These are phyloP conservation scores for Tuber brumale DNA, from an alignment of 495 filamentous ascomycete genomes.

Conservation along the genomic window DNA sequence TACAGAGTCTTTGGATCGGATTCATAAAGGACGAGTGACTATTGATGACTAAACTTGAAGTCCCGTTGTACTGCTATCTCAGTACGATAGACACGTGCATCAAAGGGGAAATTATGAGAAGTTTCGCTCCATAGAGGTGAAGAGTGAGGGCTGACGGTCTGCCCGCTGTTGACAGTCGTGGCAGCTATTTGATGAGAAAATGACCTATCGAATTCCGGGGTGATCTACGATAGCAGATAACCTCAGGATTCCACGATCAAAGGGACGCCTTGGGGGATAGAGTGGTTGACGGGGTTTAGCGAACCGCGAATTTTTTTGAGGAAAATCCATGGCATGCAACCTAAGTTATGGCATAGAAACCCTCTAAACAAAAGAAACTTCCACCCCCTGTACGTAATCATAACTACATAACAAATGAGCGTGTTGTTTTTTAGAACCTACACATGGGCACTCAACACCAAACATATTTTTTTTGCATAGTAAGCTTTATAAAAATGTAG, in stretches of 20 bases:
- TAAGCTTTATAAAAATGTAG: no score
- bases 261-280: not conserved
- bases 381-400: no score
- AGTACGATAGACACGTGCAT: not conserved
- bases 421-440: no score
- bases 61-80: not conserved
- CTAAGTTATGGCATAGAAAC: no score
- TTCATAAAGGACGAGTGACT: not conserved
- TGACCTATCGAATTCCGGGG: constrained; percentile 3
- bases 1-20: not conserved
- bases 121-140: not conserved
- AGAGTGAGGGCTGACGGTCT: not conserved
- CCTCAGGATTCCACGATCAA: constrained; percentile 2
- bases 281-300: not conserved
- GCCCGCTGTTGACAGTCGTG: not conserved
- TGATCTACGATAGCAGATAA: not conserved
- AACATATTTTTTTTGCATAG: no score
- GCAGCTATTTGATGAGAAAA: not conserved
- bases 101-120: not conserved
- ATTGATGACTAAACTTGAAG: not conserved
- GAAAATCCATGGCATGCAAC: no score
- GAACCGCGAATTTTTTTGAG: no score
- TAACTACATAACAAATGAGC: no score
- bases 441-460: no score
- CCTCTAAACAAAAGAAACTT: no score